Conservation (phyloP, 2,329 filamentous ascomycete species). For the Trichoderma aggressivum region DNA sequence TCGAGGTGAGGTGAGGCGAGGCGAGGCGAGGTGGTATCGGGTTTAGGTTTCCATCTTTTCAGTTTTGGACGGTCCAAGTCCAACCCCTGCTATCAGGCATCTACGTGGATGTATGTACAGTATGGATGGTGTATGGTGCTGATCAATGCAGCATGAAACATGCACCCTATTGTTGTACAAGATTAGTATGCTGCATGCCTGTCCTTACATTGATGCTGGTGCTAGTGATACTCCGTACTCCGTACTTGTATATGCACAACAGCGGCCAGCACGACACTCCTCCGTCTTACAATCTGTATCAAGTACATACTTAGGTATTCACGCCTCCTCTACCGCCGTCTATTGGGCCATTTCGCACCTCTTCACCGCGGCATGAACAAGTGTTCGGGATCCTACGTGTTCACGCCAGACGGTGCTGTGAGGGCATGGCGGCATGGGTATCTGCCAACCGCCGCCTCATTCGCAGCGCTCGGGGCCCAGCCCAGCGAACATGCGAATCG, state of each 20-base stretch:
- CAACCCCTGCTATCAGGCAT: neutral
- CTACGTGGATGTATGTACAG: neutral
- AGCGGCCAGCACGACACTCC: neutral
- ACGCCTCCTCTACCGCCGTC: neutral
- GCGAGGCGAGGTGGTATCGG: neutral
- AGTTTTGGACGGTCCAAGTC: neutral
- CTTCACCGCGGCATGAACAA: neutral
- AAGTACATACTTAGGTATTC: neutral
- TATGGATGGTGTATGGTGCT: neutral
- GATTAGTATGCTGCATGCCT: slow-evolving; percentile 2
- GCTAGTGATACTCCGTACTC: neutral
- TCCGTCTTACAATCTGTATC: neutral
- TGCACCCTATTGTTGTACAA: slow-evolving; percentile 14
- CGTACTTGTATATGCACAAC: neutral
- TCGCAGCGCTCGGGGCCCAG: slow-evolving; percentile 2
- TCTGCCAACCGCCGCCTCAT: neutral
- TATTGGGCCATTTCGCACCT: neutral
- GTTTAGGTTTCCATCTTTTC: neutral
- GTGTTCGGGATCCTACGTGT: slow-evolving; percentile 11
- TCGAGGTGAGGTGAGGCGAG: neutral
- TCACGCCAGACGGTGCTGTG: slow-evolving; percentile 9
- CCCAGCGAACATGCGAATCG: neutral
- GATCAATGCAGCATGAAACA: slow-evolving; percentile 9
- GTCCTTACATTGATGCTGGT: neutral
- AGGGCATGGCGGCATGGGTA: neutral